These are phyloP conservation scores for Fusarium burgessii DNA, from an alignment of 2,329 filamentous ascomycete species.

Conservation along the genomic window DNA sequence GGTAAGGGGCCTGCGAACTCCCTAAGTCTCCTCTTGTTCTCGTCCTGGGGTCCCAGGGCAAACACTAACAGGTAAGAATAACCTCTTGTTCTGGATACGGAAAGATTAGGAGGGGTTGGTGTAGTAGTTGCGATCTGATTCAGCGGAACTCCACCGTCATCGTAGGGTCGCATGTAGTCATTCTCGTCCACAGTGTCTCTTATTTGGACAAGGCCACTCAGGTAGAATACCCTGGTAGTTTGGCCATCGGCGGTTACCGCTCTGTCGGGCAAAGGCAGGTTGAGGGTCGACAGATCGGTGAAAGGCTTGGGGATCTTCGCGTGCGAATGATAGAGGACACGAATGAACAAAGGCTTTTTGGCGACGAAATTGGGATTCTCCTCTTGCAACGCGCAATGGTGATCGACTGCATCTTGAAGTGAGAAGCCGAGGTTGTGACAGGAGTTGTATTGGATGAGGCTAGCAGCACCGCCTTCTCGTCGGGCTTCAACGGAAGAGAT, in stretches of 20 bases:
- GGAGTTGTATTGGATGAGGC: neutral
- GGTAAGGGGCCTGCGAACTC: neutral
- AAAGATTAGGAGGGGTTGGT: neutral
- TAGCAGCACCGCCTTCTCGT: neutral
- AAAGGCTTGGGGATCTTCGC: neutral
- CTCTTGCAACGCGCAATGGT: neutral
- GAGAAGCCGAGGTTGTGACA: neutral
- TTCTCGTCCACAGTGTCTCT: neutral
- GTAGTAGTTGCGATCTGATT: neutral
- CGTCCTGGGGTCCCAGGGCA: neutral
- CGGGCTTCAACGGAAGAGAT: neutral
- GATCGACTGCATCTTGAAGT: neutral
- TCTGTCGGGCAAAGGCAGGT: neutral
- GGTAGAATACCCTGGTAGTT: neutral
- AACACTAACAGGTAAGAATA: neutral
- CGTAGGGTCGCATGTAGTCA: neutral
- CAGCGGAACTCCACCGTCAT: neutral
- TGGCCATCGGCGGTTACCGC: no score
- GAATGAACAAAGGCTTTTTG: neutral
- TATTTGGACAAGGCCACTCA: neutral
- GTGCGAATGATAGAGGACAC: neutral
- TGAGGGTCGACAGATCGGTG: neutral
- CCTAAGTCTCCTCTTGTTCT: neutral
- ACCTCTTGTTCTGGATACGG: neutral
- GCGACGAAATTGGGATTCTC: neutral